Base-by-base conservation (phyloP, 2,329 filamentous ascomycete species). In the Stemphylium vesicarium region DNA sequence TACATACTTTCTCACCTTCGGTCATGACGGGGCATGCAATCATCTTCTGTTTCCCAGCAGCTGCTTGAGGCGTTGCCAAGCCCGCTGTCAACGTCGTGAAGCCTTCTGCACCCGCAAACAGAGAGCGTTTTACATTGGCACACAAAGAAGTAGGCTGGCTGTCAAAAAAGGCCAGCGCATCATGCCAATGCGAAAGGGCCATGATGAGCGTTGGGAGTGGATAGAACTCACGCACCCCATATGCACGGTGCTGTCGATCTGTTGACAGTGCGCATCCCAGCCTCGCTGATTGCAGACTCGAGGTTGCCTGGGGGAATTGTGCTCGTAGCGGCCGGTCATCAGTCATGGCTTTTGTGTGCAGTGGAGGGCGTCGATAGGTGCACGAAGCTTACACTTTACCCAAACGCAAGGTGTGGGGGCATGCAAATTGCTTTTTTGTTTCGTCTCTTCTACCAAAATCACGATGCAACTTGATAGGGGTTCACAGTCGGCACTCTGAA, bases 201-300 rank as follows among this genome's bases (percentile, higher is more conserved):
- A 54, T 44, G 31, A 29, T 31, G 40, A 38, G 41, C 35, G 11
- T 47, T 48, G 55, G 56, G 33, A 62, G 24, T 57, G 54, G 57
- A 36, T 33, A 29, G 44, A 38, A 47, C 31, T 44, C 41, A 46
- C 43, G 49, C 56, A 43, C 40, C 38, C 44, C n/a, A 31, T 22
- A 37, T 44, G 51, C 45, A 59, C 52, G 59, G 46, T 65, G 62
- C 53, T 63, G 68, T 51, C 62, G 57, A 63, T 58, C 60, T 60
- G 57, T 53, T 68, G 60, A 59, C 58, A 48, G 59, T 66, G 66
- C 66, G 60, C 56, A 43, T 51, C 58, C 67, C 68, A 70, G 55
- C 68, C 65, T 62, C 66, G 60, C 57, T 36, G 37, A 54, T 51
- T 42, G 59, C 53, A 50, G 55, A 68, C 65, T 68, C 62, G 60